These are phyloP conservation scores for Azolla pinnata DNA, from an alignment of 75 land plant species.

Conservation along the genomic window DNA sequence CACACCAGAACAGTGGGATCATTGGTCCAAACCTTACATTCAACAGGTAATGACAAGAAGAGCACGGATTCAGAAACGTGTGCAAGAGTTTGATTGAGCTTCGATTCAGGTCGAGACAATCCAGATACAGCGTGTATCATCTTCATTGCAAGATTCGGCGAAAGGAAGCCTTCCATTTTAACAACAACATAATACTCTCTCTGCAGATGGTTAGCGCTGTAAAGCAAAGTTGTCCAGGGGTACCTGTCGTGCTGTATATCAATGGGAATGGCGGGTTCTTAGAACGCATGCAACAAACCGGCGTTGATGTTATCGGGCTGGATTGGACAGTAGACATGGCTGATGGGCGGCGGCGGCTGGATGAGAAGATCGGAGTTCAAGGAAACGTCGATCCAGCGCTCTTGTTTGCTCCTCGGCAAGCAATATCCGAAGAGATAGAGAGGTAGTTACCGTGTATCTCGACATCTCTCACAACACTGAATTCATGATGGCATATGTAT, in stretches of 20 bases:
- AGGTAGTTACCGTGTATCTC: too few species aligned
- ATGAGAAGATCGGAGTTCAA: conserved; percentile 63
- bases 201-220: conserved; percentile 22
- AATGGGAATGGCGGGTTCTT: conserved; percentile 97
- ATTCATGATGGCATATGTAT: too few species aligned
- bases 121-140: not conserved
- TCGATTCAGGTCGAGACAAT: too few species aligned
- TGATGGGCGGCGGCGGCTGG: conserved; percentile 79
- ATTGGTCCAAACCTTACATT: conserved; percentile 94
- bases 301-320: conserved; percentile 97
- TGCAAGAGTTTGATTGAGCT: too few species aligned
- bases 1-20: conserved; percentile 86
- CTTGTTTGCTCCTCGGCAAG: conserved; percentile 67
- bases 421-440: conserved; percentile 62
- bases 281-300: conserved; percentile 81
- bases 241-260: conserved; percentile 88
- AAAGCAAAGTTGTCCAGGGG: conserved; percentile 51
- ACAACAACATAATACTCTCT: too few species aligned
- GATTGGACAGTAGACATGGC: conserved; percentile 99
- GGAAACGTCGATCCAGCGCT: conserved; percentile 94
- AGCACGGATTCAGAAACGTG: too few species aligned
- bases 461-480: too few species aligned
- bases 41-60: conserved; percentile 46
- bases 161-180: not conserved
- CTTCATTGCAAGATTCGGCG: not conserved